phyloP scores from a whole-genome alignment of 805 yeast species.

The Yarrowia sp. region DNA sequence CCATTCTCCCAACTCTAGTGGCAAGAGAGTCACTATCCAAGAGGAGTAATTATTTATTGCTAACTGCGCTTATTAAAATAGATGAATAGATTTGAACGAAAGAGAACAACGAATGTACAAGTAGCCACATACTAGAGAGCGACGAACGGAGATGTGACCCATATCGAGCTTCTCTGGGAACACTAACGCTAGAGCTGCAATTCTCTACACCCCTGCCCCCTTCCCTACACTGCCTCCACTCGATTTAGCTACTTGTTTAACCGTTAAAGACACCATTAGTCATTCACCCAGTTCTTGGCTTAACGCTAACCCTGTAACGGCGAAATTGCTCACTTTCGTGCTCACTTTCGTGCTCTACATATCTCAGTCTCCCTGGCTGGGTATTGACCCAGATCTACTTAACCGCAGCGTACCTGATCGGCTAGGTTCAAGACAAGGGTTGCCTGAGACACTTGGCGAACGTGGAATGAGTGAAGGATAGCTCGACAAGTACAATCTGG shows the following conservation, averaged over 20 bases:
- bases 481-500: no score
- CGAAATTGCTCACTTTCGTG: not conserved
- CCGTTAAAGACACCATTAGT: no score
- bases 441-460: slow-evolving; percentile 16
- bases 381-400: not conserved
- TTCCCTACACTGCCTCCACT: no score
- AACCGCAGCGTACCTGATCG: slow-evolving; percentile 13
- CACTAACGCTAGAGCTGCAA: no score
- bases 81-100: not conserved
- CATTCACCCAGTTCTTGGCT: no score
- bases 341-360: not conserved
- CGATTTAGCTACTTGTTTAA: no score
- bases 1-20: not conserved
- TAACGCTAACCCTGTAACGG: no score
- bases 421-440: slow-evolving; percentile 25
- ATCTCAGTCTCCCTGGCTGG: not conserved
- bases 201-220: no score
- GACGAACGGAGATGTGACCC: no score
- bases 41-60: slow-evolving; percentile 33
- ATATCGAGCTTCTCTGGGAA: no score
- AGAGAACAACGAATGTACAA: not conserved
- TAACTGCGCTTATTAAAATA: slow-evolving; percentile 15
- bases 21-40: slow-evolving; percentile 19
- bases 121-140: no score
- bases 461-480: not conserved